Evolutionary conservation across 2,329 filamentous ascomycete species (phyloP), one percentile per base, ranked within the genome.

Genomic region (Penicillium glabrum): DNA sequence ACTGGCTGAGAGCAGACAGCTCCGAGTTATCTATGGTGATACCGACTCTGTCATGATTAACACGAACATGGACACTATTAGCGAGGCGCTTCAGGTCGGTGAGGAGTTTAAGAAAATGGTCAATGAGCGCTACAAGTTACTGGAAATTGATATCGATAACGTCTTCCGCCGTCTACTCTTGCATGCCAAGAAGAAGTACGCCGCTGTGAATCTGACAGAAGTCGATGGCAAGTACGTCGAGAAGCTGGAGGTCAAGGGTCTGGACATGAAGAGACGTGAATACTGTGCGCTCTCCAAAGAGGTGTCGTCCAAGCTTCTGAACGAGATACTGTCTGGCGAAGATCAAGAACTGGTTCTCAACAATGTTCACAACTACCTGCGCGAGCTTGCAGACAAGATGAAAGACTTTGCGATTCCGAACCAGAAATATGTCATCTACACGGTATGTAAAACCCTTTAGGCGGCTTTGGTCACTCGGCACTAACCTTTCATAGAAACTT

Each of bases 1-100:
- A 53, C 84, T 99, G 60, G 95, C 95, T 10, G 95, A 99, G 76
- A 90, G 86, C 68, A 93, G 90, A 65, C 88, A 92, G 58, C 83
- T 99, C 29, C 90, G 95, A 69, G 95, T 99, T 73, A 98, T 99
- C 61, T 99, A 99, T 68, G 95, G 95, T 79, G 95, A 99, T 77
- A 99, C 95, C 13, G 95, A 99, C 76, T 99, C 95, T 9, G 95
- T 99, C 77, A 99, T 99, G 95, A 98, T 99, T 80, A 99, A 99
- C 71, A 96, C 95, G 61, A 98, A 98, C 70, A 92, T 95, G 54
- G 91, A 97, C 75, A 96, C 90, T 64, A 89, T 98, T 29, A 86
- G 90, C 31, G 92, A 96, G 68, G 95, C 95, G 1, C 80, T 97
- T 67, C 93, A 90, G 70, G 89, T 99, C 51, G 96, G 95, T 56